Conservation (phyloP, 2,329 filamentous ascomycete genomes). For the Cytospora mali region DNA sequence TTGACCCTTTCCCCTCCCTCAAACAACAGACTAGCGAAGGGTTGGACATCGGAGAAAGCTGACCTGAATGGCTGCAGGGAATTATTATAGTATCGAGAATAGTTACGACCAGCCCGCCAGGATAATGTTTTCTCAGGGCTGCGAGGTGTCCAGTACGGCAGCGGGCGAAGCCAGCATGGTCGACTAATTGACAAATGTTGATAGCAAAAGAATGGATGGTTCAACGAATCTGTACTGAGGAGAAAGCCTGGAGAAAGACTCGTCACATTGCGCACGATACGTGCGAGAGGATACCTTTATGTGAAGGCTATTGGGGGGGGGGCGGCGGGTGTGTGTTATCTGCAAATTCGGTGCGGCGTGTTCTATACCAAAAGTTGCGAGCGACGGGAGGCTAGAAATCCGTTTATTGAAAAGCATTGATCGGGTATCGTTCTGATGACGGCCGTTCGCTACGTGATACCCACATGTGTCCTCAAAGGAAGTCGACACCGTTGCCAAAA, state of each 20-base stretch:
- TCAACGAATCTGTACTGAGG: not conserved
- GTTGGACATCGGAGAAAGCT: slow-evolving; percentile 13
- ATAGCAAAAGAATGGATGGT: not conserved
- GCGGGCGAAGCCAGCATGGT: slow-evolving; percentile 32
- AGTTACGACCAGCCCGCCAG: slow-evolving; percentile 71
- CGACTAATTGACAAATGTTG: not conserved
- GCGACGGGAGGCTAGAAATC: slow-evolving; percentile 2
- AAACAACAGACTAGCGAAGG: too few species aligned
- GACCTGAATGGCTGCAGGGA: slow-evolving; percentile 59
- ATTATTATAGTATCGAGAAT: slow-evolving; percentile 90
- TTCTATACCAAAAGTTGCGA: slow-evolving; percentile 11
- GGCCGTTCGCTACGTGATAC: not conserved
- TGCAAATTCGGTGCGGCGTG: not conserved
- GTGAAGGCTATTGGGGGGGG: not conserved
- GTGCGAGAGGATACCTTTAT: too few species aligned
- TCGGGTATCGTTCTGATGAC: slow-evolving; percentile 24
- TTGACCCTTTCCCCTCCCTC: not conserved
- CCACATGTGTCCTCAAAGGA: not conserved
- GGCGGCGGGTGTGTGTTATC: not conserved
- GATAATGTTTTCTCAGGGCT: slow-evolving; percentile 92
- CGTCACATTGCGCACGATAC: not conserved
- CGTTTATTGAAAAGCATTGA: slow-evolving; percentile 3
- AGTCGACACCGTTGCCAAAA: not conserved
- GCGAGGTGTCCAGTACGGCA: slow-evolving; percentile 51
- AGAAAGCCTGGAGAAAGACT: not conserved